Base-by-base conservation (phyloP, 164 flowering plant genomes). In the Magnolia sinica region DNA sequence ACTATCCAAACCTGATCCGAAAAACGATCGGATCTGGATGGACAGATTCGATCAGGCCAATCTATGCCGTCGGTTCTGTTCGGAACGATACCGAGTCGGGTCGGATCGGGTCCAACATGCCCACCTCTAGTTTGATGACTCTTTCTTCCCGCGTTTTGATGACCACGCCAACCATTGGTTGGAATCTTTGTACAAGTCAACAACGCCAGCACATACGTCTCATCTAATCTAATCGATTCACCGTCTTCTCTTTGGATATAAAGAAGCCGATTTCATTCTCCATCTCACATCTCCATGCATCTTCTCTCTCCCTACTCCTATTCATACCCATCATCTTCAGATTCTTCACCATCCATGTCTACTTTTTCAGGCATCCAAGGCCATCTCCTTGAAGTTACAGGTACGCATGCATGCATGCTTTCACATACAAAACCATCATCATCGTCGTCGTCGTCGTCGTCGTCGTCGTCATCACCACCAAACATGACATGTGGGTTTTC, bases 311-410 rank as follows among this genome's bases (percentile, higher is more conserved):
- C 61, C 13, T 8, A 1, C 9, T 64, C 66, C n/a, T 19, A 7
- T n/a, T 64, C 24, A n/a, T 64, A 1, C 24, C 24, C 10, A 64
- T 64, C 20, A 19, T n/a, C 24, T 13, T 20, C 19, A 64, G 20
- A 18, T 27, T 16, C 50, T 68, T 14, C 50, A 24, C 50, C 49
- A 8, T 71, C 84, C 77, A 94, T 91, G 96, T 82, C 93, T 76
- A 66, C 87, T 27, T 9, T 37, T 29, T 29, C 51, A 13, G 71
- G 71, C 20, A 89, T 95, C 73, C 98, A 96, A 64, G 99, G 98
- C 63, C 92, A 87, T 59, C 85, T 82, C 52, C 96, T 96, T 22
- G 97, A 93, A 81, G 88, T 91, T 70, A 91, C 94, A 27, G 97
- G 99, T 95, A 83, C 61, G 74, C 16, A 24, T 64, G 8, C 22